phyloP scores from a whole-genome alignment of 495 filamentous ascomycete genomes.

The Collariella sp. region DNA sequence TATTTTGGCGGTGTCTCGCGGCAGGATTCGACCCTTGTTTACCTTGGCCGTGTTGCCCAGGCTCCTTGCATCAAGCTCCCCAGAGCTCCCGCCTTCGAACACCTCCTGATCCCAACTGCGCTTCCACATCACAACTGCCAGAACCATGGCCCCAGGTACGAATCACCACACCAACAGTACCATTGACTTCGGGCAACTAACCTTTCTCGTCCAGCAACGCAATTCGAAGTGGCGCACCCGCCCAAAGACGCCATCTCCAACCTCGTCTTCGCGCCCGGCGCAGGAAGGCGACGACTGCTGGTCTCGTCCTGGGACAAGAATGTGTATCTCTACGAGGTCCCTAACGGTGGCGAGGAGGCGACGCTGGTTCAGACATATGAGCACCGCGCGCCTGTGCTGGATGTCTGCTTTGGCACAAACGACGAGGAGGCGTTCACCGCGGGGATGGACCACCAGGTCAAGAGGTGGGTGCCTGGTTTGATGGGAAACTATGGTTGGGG shows the following conservation, averaged over 20 bases:
- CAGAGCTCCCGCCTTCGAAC: neutral
- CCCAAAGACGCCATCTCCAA: constrained; percentile 86
- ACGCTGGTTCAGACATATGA: constrained; percentile 61
- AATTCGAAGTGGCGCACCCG: constrained; percentile 63
- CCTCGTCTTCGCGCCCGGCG: constrained; percentile 67
- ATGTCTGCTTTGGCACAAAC: constrained; percentile 81
- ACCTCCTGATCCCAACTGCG: neutral
- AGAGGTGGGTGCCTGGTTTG: constrained; percentile 41
- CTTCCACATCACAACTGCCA: neutral
- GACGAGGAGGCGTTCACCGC: constrained; percentile 75
- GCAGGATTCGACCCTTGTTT: constrained; percentile 15
- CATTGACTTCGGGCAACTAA: neutral
- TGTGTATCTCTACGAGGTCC: constrained; percentile 79
- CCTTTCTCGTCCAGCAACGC: constrained; percentile 36
- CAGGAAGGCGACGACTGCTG: constrained; percentile 60
- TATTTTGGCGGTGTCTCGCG: constrained; percentile 4
- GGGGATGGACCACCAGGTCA: constrained; percentile 78
- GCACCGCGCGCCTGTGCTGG: constrained; percentile 78
- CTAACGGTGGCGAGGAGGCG: constrained; percentile 47
- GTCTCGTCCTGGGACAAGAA: constrained; percentile 93
- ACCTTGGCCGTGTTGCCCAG: constrained; percentile 4
- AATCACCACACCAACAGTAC: neutral
- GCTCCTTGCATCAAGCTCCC: constrained; percentile 7
- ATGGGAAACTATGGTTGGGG: neutral
- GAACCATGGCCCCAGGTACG: constrained; percentile 35